Percentiles rank a stretch among this genome's conserved stretches.
These are phyloP conservation scores for Phytophthora colocasiae DNA, from an alignment of 352 stramenopile species.

Conservation along the genomic window DNA sequence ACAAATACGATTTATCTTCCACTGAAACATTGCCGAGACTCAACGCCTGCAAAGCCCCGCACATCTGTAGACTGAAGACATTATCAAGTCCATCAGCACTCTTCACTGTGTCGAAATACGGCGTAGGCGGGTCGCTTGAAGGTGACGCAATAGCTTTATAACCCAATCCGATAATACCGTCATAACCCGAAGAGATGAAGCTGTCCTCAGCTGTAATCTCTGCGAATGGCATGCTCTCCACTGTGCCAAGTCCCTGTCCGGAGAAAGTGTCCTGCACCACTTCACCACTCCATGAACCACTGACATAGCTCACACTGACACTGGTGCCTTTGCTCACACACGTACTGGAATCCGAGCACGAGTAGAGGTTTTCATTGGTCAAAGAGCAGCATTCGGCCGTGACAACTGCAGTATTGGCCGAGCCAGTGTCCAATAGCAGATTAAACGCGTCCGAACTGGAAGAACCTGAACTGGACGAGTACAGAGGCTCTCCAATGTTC, in stretches of 20 bases:
- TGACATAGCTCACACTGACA: conserved; percentile 82
- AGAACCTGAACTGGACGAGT: conserved; percentile 39
- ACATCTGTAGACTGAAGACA: conserved; percentile 82
- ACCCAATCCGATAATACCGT: conserved; percentile 77
- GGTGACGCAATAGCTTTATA: conserved; percentile 74
- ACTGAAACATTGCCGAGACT: conserved; percentile 46
- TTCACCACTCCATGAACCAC: conserved; percentile 69
- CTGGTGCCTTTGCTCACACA: conserved; percentile 48
- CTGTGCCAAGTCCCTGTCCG: conserved; percentile 47
- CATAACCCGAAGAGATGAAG: conserved; percentile 79
- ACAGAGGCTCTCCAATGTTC: conserved; percentile 52
- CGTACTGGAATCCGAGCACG: conserved; percentile 67
- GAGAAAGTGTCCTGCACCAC: conserved; percentile 80
- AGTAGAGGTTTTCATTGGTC: conserved; percentile 71
- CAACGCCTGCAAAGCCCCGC: conserved; percentile 74
- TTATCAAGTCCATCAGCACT: conserved; percentile 42
- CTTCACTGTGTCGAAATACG: conserved; percentile 71
- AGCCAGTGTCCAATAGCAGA: conserved; percentile 81
- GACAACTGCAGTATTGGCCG: conserved; percentile 81
- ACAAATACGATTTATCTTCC: conserved; percentile 46
- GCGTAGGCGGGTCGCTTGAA: conserved; percentile 44
- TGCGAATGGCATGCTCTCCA: conserved; percentile 64
- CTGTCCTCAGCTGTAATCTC: conserved; percentile 64
- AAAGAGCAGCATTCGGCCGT: conserved; percentile 77
- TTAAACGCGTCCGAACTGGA: conserved; percentile 62